These are phyloP conservation scores for Fusarium paranaense DNA, from an alignment of 2,329 filamentous ascomycete genomes.

Conservation along the genomic window DNA sequence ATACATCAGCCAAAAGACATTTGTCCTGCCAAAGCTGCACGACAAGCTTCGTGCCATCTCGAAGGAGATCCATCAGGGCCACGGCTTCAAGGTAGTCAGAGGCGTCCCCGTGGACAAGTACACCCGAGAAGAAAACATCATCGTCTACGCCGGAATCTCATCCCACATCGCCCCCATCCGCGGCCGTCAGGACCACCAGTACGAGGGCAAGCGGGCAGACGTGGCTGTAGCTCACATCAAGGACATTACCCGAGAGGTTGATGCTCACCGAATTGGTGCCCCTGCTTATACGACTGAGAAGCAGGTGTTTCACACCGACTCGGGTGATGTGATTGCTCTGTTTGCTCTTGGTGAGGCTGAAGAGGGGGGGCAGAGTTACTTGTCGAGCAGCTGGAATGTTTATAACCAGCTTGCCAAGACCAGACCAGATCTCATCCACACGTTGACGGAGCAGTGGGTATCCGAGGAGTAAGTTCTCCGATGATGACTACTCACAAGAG, in stretches of 20 bases:
- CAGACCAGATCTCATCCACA: slow-evolving; percentile 69
- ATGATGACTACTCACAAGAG: neutral
- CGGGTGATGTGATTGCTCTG: slow-evolving; percentile 68
- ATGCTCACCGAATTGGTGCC: neutral
- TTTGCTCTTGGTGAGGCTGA: slow-evolving; percentile 65
- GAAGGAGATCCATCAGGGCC: slow-evolving; percentile 64
- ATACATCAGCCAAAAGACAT: slow-evolving; percentile 41
- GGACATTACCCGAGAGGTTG: slow-evolving; percentile 52
- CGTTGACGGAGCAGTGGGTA: slow-evolving; percentile 63
- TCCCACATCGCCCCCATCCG: slow-evolving; percentile 66
- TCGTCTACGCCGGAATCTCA: slow-evolving; percentile 69
- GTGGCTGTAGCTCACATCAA: slow-evolving; percentile 59
- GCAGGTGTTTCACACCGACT: slow-evolving; percentile 24
- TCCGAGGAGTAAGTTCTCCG: slow-evolving; percentile 52
- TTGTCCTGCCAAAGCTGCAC: slow-evolving; percentile 29
- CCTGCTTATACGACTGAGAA: slow-evolving; percentile 8
- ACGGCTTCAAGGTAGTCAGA: slow-evolving; percentile 70
- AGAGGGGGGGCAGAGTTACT: slow-evolving; percentile 66
- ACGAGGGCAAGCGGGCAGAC: slow-evolving; percentile 58
- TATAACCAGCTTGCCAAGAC: slow-evolving; percentile 72
- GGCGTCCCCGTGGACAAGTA: slow-evolving; percentile 65
- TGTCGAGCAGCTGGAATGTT: slow-evolving; percentile 68
- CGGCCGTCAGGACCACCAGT: slow-evolving; percentile 62
- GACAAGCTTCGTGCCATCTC: slow-evolving; percentile 62
- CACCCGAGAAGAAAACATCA: slow-evolving; percentile 65